A percentile compares a stretch with the other conserved stretches of the same genome.
These are phyloP conservation scores for Anthracocystis walkeri DNA, from an alignment of 1,284 basidiomycete species.

Conservation along the genomic window DNA sequence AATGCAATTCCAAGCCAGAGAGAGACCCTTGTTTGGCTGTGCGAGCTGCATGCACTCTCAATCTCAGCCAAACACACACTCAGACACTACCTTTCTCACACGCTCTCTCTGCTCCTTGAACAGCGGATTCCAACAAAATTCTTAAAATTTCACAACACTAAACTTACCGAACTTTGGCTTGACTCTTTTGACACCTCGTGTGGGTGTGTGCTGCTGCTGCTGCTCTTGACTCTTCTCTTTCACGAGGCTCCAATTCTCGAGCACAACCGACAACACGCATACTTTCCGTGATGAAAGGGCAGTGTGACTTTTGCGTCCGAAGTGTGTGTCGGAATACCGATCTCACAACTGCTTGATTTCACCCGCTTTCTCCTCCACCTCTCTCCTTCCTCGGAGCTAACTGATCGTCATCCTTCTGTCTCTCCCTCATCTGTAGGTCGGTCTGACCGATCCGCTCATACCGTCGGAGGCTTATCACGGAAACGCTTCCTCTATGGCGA, in stretches of 20 bases:
- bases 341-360: too few relatives aligned
- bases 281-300: too few relatives aligned
- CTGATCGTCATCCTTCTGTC: background rate
- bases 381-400: too few relatives aligned
- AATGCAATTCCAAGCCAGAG: background rate
- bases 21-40: slow-evolving; percentile 8
- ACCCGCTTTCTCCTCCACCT: too few relatives aligned
- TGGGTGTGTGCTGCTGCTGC: background rate
- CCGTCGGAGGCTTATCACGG: background rate
- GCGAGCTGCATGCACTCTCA: slow-evolving; percentile 1
- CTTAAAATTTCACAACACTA: background rate
- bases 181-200: background rate
- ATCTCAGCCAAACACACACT: background rate
- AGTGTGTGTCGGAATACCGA: too few relatives aligned
- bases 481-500: background rate
- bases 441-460: background rate
- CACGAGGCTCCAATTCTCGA: background rate
- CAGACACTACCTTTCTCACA: background rate
- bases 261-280: background rate
- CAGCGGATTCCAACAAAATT: background rate
- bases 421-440: background rate
- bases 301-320: too few relatives aligned
- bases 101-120: background rate
- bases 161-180: background rate
- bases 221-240: background rate